Evolutionary conservation across 2,329 filamentous ascomycete species (phyloP).

Genomic region (Rhinocladiella mackenziei): DNA sequence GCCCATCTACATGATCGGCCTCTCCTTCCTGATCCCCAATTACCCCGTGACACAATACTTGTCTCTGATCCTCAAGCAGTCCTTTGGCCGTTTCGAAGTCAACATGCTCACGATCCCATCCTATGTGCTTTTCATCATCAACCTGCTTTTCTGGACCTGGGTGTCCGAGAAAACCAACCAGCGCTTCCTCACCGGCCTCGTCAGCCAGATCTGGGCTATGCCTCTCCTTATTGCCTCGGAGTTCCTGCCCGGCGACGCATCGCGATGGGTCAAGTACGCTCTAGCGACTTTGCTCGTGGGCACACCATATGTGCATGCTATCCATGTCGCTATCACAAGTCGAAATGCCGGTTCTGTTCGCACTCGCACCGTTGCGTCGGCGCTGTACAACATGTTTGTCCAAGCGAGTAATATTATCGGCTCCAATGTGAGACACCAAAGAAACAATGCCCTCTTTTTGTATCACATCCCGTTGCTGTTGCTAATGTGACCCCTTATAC

Average conservation of each 20-base stretch:
- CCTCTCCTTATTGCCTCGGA: conserved; percentile 52
- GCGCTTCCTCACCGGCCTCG: conserved; percentile 48
- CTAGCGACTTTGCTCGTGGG: conserved; percentile 51
- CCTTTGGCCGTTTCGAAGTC: conserved; percentile 58
- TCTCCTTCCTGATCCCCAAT: conserved; percentile 53
- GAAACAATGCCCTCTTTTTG: neutral
- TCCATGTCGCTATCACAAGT: conserved; percentile 44
- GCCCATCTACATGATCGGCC: conserved; percentile 53
- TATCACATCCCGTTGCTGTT: neutral
- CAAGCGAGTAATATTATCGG: conserved; percentile 36
- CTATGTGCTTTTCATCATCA: conserved; percentile 35
- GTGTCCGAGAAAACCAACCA: conserved; percentile 50
- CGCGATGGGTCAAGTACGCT: conserved; percentile 50
- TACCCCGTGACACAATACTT: conserved; percentile 52
- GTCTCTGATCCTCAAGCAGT: conserved; percentile 53
- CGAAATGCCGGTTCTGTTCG: conserved; percentile 40
- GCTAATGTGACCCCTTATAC: neutral
- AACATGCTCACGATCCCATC: conserved; percentile 60
- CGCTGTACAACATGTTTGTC: conserved; percentile 41
- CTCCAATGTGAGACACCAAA: conserved; percentile 31
- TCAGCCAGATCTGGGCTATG: conserved; percentile 52
- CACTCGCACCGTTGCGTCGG: conserved; percentile 37
- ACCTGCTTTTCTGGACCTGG: conserved; percentile 54
- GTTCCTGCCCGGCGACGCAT: conserved; percentile 42
- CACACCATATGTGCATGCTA: conserved; percentile 55